phyloP scores from a whole-genome alignment of 2,329 filamentous ascomycete species.

The Aspergillus sp. region DNA sequence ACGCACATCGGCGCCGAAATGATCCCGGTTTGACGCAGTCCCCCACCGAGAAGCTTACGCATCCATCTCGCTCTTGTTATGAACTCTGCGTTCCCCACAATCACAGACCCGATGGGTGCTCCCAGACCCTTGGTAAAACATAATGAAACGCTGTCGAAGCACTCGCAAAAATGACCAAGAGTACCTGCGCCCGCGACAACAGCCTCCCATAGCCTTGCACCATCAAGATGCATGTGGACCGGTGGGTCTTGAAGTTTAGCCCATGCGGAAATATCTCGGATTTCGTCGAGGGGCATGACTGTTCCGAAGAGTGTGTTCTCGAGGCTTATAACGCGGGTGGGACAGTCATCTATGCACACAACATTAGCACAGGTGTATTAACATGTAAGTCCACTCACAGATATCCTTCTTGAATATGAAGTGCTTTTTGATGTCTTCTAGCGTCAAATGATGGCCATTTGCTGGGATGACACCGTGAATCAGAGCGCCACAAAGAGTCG shows the following conservation, averaged over 20 bases:
- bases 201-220: slow-evolving; percentile 75
- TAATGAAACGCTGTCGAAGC: slow-evolving; percentile 69
- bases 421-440: slow-evolving; percentile 13
- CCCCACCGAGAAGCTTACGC: slow-evolving; percentile 74
- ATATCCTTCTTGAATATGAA: slow-evolving; percentile 52
- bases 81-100: slow-evolving; percentile 57
- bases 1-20: slow-evolving; percentile 69
- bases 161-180: slow-evolving; percentile 63
- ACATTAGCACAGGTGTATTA: too few species aligned
- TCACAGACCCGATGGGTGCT: slow-evolving; percentile 70
- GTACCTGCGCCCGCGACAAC: slow-evolving; percentile 65
- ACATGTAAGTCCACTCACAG: too few species aligned
- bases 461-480: slow-evolving; percentile 2
- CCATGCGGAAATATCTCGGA: slow-evolving; percentile 65
- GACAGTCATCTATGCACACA: slow-evolving; percentile 63
- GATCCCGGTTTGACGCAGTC: slow-evolving; percentile 70
- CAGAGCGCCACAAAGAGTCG: slow-evolving; percentile 14
- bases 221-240: slow-evolving; percentile 71
- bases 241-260: slow-evolving; percentile 46
- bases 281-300: slow-evolving; percentile 70
- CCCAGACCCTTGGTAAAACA: slow-evolving; percentile 77
- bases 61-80: slow-evolving; percentile 66
- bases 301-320: slow-evolving; percentile 78
- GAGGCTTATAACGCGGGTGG: slow-evolving; percentile 72
- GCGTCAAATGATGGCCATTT: slow-evolving; percentile 15